Conservation (phyloP, 257 asterid species). For the Fraxinus quadrangulata region DNA sequence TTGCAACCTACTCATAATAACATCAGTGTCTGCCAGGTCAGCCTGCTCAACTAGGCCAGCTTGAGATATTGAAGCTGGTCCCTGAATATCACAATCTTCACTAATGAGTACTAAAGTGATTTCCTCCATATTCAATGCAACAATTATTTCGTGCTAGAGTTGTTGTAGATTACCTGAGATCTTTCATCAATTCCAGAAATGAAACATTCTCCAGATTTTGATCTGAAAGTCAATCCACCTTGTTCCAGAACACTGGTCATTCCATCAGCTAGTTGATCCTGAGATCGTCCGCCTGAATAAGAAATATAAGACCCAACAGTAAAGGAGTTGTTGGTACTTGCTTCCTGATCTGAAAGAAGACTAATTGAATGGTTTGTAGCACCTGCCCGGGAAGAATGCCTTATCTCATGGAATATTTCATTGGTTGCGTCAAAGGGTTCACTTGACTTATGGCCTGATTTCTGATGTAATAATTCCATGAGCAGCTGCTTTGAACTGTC, state of each 20-base stretch:
- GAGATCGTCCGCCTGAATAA: constrained; percentile 54
- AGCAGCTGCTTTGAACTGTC: constrained; percentile 92
- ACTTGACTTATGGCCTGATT: constrained; percentile 53
- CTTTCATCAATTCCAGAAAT: constrained; percentile 41
- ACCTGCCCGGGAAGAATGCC: constrained; percentile 59
- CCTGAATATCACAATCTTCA: constrained; percentile 48
- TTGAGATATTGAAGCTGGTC: constrained; percentile 46
- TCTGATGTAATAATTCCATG: constrained; percentile 88
- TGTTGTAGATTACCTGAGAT: constrained; percentile 51
- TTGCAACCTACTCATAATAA: constrained; percentile 37
- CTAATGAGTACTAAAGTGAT: constrained; percentile 30
- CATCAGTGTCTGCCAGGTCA: constrained; percentile 27
- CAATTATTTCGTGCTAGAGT: neutral
- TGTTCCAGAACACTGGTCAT: constrained; percentile 34
- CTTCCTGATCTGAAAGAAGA: constrained; percentile 53
- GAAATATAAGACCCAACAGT: constrained; percentile 60
- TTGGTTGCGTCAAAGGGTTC: constrained; percentile 50
- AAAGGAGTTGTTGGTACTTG: constrained; percentile 43
- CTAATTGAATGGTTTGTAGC: constrained; percentile 49
- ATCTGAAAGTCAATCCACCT: constrained; percentile 52
- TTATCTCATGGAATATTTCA: constrained; percentile 54
- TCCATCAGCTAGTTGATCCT: constrained; percentile 47
- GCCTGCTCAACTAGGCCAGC: constrained; percentile 47
- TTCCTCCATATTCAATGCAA: neutral
- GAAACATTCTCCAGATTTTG: constrained; percentile 48